Evolutionary conservation across 140 eudicot species (phyloP).

Genomic region (Senecio squalidus): DNA sequence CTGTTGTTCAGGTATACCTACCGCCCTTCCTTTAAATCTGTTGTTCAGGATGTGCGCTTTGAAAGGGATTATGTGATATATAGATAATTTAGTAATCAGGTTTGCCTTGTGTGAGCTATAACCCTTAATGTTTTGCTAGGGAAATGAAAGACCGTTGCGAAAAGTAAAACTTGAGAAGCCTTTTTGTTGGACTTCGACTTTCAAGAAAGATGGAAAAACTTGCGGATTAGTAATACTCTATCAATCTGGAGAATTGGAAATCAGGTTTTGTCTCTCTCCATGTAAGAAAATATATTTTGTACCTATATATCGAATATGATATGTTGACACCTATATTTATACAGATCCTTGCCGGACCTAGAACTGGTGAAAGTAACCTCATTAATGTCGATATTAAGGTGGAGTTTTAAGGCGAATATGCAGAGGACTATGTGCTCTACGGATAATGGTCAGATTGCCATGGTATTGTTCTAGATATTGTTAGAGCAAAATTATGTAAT

Average conservation of each 20-base stretch:
- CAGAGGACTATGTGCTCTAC: constrained; percentile 59
- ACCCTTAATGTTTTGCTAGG: constrained; percentile 33
- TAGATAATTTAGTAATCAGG: background rate
- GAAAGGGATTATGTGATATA: background rate
- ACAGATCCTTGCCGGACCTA: constrained; percentile 86
- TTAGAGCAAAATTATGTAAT: constrained; percentile 2
- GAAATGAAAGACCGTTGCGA: constrained; percentile 49
- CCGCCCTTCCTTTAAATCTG: background rate
- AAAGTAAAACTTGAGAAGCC: constrained; percentile 63
- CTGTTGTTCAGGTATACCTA: constrained; percentile 60
- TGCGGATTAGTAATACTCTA: constrained; percentile 58
- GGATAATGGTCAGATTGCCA: constrained; percentile 55
- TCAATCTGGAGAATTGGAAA: constrained; percentile 72
- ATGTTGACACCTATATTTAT: constrained; percentile 17
- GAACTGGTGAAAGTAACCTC: constrained; percentile 60
- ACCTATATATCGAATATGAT: background rate
- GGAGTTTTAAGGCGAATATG: constrained; percentile 83
- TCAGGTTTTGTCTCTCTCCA: constrained; percentile 49
- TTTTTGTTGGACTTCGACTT: constrained; percentile 77
- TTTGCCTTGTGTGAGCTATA: constrained; percentile 9
- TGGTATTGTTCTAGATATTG: constrained; percentile 45
- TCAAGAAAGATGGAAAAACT: constrained; percentile 45
- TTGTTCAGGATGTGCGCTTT: background rate
- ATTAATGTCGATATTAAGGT: constrained; percentile 60
- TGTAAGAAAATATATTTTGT: background rate